Percentiles rank a stretch among this genome's conserved stretches.
Evolutionary conservation across 495 filamentous ascomycete species (phyloP).

Genomic region (Antarctomyces pellizariae): DNA sequence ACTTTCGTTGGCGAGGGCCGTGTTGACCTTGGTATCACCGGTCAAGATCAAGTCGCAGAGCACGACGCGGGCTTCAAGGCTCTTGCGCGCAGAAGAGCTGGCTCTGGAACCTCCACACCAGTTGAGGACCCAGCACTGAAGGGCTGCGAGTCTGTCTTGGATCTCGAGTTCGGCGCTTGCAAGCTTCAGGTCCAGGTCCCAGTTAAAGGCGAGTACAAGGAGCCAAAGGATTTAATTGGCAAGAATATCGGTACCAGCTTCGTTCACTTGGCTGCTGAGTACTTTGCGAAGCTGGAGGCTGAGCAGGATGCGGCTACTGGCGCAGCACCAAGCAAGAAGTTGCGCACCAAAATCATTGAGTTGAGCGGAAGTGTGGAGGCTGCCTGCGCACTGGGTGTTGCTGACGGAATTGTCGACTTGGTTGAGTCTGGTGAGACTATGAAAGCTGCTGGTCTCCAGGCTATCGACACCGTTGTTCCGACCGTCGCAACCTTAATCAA

Average conservation of each 20-base stretch:
- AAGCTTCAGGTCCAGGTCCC: slow-evolving; percentile 91
- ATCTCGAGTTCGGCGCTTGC: slow-evolving; percentile 76
- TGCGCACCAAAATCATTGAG: slow-evolving; percentile 71
- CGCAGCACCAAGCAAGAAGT: slow-evolving; percentile 19
- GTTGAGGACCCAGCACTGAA: slow-evolving; percentile 16
- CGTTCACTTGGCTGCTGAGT: slow-evolving; percentile 51
- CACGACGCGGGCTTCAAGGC: slow-evolving; percentile 51
- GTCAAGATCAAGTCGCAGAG: slow-evolving; percentile 76
- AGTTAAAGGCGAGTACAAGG: slow-evolving; percentile 47
- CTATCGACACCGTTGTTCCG: slow-evolving; percentile 80
- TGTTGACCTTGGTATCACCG: slow-evolving; percentile 87
- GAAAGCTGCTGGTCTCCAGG: slow-evolving; percentile 87
- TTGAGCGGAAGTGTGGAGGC: slow-evolving; percentile 92
- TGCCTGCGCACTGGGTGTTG: slow-evolving; percentile 84
- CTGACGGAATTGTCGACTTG: slow-evolving; percentile 91
- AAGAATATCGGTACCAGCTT: slow-evolving; percentile 93
- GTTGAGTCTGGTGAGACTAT: slow-evolving; percentile 98
- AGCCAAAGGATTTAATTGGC: slow-evolving; percentile 61
- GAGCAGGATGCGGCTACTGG: slow-evolving; percentile 15
- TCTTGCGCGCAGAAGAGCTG: slow-evolving; percentile 23
- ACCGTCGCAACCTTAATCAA: slow-evolving; percentile 79
- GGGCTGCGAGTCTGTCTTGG: slow-evolving; percentile 61
- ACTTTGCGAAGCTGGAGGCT: slow-evolving; percentile 57
- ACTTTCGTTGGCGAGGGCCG: slow-evolving; percentile 88
- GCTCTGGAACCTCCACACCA: slow-evolving; percentile 24